Evolutionary conservation across 179 eudicot species (phyloP), one percentile per base, ranked within the genome.

Genomic region (Gypsophila paniculata): DNA sequence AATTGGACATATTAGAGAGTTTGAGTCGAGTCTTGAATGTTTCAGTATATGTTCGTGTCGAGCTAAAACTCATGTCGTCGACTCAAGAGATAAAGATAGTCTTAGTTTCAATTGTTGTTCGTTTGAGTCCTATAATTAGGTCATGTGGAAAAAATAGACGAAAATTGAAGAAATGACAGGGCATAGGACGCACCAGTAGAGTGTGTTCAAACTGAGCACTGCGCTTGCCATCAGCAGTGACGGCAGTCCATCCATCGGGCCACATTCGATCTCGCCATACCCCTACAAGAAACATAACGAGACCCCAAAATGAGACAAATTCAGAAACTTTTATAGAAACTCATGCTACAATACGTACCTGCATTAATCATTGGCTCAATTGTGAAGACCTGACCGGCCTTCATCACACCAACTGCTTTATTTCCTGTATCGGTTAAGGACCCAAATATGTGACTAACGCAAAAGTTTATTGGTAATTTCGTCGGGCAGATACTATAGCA

Each of bases 191-290:
- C 82, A 91, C 99, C 97, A 94, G 74, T 74, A 94, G 86, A 0
- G 99, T 89, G 76, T 94, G 99, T 73, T 91, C 99, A 84, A 94
- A 94, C 81, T 91, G 96, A 58, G 97, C 99, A 78, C 97, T 94
- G 81, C 94, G 92, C 82, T 91, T 91, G 65, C 99, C 99, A 82
- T 94, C 99, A 44, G 94, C 91, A 55, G 99, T 94, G 26, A 90
- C 97, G 74, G 85, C 85, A 72, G 99, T 94, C 99, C 99, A 94
- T 67, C 97, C 97, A 91, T 94, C 99, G 64, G 99, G 99, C 99
- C 99, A 94, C 96, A 91, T 87, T 74, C 91, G 85, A 78, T 94
- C 99, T 64, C 92, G 92, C 99, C 99, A 94, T 76, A 89, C 91
- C 71, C 99, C 99, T 94, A 75, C 18, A 60, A 55, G 25, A 70